Base-by-base conservation (phyloP, 192 early-diverging fungal species). In the Spizellomyces sp. region DNA sequence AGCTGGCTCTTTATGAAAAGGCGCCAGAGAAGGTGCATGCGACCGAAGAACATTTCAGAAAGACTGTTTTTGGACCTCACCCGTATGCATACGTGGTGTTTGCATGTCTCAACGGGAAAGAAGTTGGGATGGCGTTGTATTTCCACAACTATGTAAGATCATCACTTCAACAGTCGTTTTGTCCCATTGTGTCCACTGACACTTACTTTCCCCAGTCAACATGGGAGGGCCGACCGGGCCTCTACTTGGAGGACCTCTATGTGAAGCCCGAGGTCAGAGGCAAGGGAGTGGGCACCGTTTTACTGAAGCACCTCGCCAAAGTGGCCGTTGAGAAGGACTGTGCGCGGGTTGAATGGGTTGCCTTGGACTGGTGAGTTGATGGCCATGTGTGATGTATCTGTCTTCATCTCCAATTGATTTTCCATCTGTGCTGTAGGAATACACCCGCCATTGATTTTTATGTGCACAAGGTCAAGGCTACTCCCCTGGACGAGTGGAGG, bases 181-280 rank as follows among this genome's bases (percentile, higher is more conserved):
- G 15, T 70, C 27, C 36, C n/a, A 54, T 54, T 54, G 4, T 54
- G 12, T 54, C 14, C 50, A 41, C 59, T 41, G 17, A 14, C 15
- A 14, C 5, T 9, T 0, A 61, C 5, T 61, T 17, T 61, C 59
- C 5, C 59, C 36, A 71, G 74, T 76, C 75, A 19, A 76, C 75
- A 8, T 76, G 68, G 66, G 58, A 66, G 47, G 92, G 86, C 0
- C 68, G 78, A 22, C 92, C 91, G 0, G 94, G 93, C 9, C 76
- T 96, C 19, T 94, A 96, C 74, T 81, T 96, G 8, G 94, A 95
- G 71, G 94, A 95, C 73, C 81, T 96, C 36, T 92, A 86, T 79
- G 90, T 96, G 12, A 48, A 74, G 19, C 65, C 75, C 41, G 87
- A 87, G 70, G 89, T 71, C 45, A 84, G 94, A 9, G 86, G 84